Percentiles rank a stretch among this genome's conserved stretches.
Conservation (phyloP, 2,329 filamentous ascomycete species). For the Colletotrichum cereale region DNA sequence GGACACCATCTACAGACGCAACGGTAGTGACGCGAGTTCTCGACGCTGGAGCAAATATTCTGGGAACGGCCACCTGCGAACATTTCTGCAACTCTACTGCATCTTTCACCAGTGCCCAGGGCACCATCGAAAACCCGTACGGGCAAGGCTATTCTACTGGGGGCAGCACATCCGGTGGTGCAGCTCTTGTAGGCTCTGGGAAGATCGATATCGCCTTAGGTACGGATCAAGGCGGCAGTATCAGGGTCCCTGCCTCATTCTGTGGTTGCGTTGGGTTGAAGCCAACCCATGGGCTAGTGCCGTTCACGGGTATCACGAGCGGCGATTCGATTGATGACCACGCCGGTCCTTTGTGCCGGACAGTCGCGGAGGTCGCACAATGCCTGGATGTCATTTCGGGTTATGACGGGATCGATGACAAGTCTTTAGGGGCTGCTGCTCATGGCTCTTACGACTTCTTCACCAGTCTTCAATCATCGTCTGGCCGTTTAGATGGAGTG, state of each 20-base stretch:
- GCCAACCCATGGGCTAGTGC: constrained; percentile 64
- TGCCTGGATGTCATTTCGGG: constrained; percentile 61
- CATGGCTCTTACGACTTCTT: constrained; percentile 48
- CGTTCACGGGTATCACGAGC: constrained; percentile 62
- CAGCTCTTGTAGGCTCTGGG: constrained; percentile 58
- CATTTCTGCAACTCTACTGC: constrained; percentile 64
- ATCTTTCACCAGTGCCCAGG: constrained; percentile 60
- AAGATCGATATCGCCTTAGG: constrained; percentile 60
- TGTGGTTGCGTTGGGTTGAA: constrained; percentile 61
- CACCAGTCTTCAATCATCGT: constrained; percentile 40
- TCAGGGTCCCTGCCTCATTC: constrained; percentile 57
- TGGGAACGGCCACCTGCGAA: constrained; percentile 65
- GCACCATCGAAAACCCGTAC: constrained; percentile 60
- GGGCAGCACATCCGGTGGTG: constrained; percentile 62
- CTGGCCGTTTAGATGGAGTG: constrained; percentile 48
- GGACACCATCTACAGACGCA: constrained; percentile 65
- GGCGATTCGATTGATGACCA: constrained; percentile 66
- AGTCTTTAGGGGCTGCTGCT: constrained; percentile 50
- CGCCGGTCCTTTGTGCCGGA: constrained; percentile 57
- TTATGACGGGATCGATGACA: constrained; percentile 62
- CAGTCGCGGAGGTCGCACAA: constrained; percentile 54
- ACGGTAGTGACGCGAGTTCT: constrained; percentile 64
- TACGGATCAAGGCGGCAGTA: constrained; percentile 62
- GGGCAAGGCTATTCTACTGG: constrained; percentile 60
- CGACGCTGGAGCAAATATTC: constrained; percentile 63